These are phyloP conservation scores for Dendrobium catenatum DNA, from an alignment of 106 monocot genomes.

Conservation along the genomic window DNA sequence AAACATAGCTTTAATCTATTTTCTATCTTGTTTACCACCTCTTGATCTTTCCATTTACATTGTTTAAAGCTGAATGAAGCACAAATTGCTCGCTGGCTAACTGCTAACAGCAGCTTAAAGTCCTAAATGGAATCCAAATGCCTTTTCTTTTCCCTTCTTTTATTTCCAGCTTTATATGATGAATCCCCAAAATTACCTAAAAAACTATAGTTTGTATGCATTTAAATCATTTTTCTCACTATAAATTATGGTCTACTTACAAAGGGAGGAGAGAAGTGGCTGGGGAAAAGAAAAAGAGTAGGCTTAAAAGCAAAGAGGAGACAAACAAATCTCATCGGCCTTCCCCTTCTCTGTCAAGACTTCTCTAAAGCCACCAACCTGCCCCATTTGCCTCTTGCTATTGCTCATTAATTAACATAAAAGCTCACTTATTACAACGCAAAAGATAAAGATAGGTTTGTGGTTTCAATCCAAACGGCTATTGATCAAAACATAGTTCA, in stretches of 20 bases:
- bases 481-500: no score
- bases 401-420: neutral
- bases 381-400: neutral
- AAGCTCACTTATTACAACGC: no score
- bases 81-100: neutral
- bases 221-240: no score
- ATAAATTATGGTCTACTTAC: no score
- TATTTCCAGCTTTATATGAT: neutral
- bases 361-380: slow-evolving; percentile 1
- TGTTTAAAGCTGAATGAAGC: neutral
- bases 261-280: neutral
- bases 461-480: no score
- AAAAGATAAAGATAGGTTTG: no score
- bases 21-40: neutral
- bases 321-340: neutral
- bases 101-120: neutral
- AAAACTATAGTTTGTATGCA: neutral
- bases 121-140: neutral
- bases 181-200: neutral
- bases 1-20: neutral
- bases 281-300: neutral
- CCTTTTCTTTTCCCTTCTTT: slow-evolving; percentile 1
- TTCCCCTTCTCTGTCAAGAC: neutral
- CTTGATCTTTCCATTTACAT: neutral
- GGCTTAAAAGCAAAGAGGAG: neutral